Evolutionary conservation across 768 basidiomycete species (phyloP).

Genomic region (Tulasnella sp.): DNA sequence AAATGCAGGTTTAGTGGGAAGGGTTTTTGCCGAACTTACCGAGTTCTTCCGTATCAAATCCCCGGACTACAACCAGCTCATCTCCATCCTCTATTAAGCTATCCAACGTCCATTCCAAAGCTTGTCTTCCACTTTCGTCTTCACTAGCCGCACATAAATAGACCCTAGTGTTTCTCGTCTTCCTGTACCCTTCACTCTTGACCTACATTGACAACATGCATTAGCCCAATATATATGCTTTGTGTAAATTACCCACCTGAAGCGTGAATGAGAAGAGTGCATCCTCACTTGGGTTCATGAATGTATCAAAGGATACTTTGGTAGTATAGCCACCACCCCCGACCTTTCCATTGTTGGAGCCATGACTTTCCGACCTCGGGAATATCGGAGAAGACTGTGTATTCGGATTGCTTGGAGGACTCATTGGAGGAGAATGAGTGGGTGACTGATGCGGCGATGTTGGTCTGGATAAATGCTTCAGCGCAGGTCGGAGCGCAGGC

Average conservation of each 20-base stretch:
- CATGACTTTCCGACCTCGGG: too few species aligned
- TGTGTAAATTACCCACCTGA: conserved; percentile 24
- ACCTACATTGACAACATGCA: conserved; percentile 28
- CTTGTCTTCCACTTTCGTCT: conserved; percentile 78
- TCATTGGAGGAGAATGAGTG: neutral
- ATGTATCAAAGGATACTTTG: conserved; percentile 78
- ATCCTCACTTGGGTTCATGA: conserved; percentile 50
- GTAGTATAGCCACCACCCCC: conserved; percentile 30
- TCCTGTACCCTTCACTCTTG: conserved; percentile 67
- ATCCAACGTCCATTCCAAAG: conserved; percentile 87
- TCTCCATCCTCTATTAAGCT: conserved; percentile 77
- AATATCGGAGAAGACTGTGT: conserved; percentile 3
- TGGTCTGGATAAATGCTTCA: conserved; percentile 29
- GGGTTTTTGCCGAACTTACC: too few species aligned
- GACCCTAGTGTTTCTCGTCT: conserved; percentile 64
- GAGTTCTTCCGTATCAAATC: conserved; percentile 75
- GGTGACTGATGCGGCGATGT: conserved; percentile 8
- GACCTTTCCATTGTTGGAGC: too few species aligned
- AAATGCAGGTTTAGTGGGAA: neutral
- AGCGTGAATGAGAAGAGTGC: conserved; percentile 78
- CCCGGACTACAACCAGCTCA: conserved; percentile 83
- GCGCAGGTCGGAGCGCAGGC: conserved; percentile 36
- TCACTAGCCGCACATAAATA: conserved; percentile 81
- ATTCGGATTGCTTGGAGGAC: conserved; percentile 4
- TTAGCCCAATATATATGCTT: neutral